phyloP scores from a whole-genome alignment of 2,329 filamentous ascomycete genomes.

The Colletotrichum tropicale region DNA sequence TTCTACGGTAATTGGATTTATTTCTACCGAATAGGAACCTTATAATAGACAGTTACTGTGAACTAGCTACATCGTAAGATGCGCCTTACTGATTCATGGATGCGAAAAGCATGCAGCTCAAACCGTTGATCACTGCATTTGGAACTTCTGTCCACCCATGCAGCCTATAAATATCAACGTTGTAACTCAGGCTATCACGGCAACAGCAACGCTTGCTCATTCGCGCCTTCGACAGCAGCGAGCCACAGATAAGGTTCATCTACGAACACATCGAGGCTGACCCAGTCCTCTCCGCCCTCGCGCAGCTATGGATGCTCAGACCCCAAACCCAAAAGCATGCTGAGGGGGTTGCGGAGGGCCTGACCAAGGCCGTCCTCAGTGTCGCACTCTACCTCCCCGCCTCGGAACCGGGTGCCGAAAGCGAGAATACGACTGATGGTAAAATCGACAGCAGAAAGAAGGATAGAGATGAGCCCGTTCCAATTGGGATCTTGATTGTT shows the following conservation, averaged over 20 bases:
- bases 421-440: background rate
- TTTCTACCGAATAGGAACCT: too few relatives aligned
- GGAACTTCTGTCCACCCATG: too few relatives aligned
- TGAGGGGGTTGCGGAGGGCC: background rate
- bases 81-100: too few relatives aligned
- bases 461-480: background rate
- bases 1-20: too few relatives aligned
- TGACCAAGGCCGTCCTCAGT: background rate
- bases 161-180: too few relatives aligned
- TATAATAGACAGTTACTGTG: too few relatives aligned
- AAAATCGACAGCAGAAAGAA: background rate
- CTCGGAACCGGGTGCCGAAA: fast-evolving
- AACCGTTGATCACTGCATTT: too few relatives aligned
- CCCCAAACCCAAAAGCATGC: background rate
- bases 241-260: background rate
- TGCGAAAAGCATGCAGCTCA: too few relatives aligned
- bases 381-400: background rate
- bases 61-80: too few relatives aligned
- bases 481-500: background rate
- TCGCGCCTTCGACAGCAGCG: background rate
- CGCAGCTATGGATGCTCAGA: background rate
- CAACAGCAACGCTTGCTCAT: background rate
- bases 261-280: background rate
- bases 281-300: background rate
- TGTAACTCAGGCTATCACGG: too few relatives aligned